Evolutionary conservation across 768 basidiomycete species (phyloP).

Genomic region (Suillus plorans): DNA sequence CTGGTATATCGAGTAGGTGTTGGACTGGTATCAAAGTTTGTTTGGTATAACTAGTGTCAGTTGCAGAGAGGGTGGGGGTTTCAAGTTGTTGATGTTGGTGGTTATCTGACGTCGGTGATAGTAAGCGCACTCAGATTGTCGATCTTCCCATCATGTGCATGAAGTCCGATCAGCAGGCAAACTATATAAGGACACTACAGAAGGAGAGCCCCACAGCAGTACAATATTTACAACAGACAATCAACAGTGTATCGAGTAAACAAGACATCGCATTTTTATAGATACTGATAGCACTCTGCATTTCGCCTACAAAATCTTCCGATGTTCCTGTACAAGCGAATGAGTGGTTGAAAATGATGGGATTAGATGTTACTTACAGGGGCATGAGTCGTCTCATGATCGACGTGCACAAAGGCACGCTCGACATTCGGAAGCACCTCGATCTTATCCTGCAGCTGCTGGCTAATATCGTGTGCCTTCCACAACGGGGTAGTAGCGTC

Average conservation of each 20-base stretch:
- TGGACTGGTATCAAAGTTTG: neutral
- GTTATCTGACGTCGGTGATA: neutral
- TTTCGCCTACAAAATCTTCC: constrained; percentile 30
- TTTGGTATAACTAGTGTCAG: neutral
- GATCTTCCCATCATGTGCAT: neutral
- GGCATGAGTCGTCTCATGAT: constrained; percentile 86
- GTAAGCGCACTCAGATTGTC: neutral
- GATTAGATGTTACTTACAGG: constrained; percentile 41
- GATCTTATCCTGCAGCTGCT: constrained; percentile 84
- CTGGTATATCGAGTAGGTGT: constrained; percentile 4
- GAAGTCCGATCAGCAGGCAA: neutral
- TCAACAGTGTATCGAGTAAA: neutral
- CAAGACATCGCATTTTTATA: neutral
- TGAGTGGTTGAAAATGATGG: neutral
- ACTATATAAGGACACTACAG: neutral
- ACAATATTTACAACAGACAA: neutral
- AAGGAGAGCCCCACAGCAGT: neutral
- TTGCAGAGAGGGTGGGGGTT: neutral
- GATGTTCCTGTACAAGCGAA: constrained; percentile 39
- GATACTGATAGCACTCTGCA: neutral
- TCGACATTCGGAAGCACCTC: constrained; percentile 89
- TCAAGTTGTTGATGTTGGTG: neutral
- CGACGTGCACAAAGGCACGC: constrained; percentile 92
- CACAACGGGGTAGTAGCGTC: constrained; percentile 83
- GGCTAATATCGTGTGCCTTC: constrained; percentile 85